Evolutionary conservation across 139 green algal species (phyloP), one percentile per base, ranked within the genome.

Genomic region (Trebouxia sp.): DNA sequence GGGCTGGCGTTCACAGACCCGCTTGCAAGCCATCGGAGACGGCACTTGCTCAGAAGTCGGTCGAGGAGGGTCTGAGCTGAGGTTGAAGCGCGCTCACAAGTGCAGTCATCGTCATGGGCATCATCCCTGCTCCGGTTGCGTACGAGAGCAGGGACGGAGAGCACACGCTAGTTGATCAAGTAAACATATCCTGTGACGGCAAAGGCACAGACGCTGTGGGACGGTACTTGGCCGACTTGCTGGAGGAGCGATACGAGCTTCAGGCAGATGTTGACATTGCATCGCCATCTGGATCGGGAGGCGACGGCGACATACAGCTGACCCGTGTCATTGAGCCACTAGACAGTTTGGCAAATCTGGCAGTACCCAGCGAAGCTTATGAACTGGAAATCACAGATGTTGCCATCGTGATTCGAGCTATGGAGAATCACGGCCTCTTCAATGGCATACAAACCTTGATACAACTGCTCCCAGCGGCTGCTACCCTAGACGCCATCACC

Each of bases 381-480:
- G 79, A 86, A 35, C 81, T 93, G 1, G 65, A 50, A 7, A 82
- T 90, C 35, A 75, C 38, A 22, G 51, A 75, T 1, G 72, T 35
- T 1, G 79, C 82, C 22, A 51, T 90, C 1, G n/a, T 41, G 1
- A 83, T 93, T 12, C 32, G 32, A n/a, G 86, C 83, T 1, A 8
- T 72, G 9, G 75, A 45, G 1, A 20, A 70, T 6, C 81, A 82
- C 15, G 90, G 90, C n/a, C 32, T 92, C 8, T 92, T 93, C 78
- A 90, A 91, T 76, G 90, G 88, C 15, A 51, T 90, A 1, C 85
- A 90, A 75, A 88, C 67, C 32, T 78, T 93, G 37, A 70, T 91
- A 26, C 90, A 92, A 78, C 74, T 90, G 26, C 78, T 93, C 39
- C 82, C 82, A 14, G 22, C 76, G 4, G 45, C 28, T 38, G 45